Evolutionary conservation across 179 eudicot genomes (phyloP).

Genomic region (Actinidia polygama): DNA sequence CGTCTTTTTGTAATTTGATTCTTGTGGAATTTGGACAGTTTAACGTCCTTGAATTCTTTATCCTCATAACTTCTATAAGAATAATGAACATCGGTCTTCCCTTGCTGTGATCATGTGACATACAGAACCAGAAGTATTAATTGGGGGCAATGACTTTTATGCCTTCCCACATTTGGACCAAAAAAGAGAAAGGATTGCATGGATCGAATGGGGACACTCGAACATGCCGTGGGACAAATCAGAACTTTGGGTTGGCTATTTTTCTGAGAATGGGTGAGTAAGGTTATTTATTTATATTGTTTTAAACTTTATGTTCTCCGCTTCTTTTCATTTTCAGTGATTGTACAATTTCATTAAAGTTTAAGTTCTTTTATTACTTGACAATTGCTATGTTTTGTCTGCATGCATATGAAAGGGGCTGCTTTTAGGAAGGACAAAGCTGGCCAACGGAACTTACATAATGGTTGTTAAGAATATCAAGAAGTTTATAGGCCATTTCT

Average conservation of each 20-base stretch:
- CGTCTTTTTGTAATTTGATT: background rate
- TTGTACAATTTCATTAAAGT: background rate
- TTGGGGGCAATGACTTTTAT: conserved; percentile 86
- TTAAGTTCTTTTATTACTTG: background rate
- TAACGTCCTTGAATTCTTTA: conserved; percentile 8
- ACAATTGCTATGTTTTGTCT: background rate
- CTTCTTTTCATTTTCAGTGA: background rate
- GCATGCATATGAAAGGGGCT: conserved; percentile 1
- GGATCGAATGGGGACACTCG: conserved; percentile 99
- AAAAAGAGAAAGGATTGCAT: conserved; percentile 77
- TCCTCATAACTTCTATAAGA: background rate
- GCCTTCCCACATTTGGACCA: conserved; percentile 91
- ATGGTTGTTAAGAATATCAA: background rate
- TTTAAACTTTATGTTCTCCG: background rate
- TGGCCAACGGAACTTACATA: background rate
- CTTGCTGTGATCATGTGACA: conserved; percentile 14
- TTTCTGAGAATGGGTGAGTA: conserved; percentile 73
- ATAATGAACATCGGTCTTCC: background rate
- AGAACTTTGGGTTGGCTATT: conserved; percentile 97
- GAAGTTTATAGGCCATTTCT: background rate
- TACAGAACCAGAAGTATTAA: conserved; percentile 76
- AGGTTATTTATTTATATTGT: background rate
- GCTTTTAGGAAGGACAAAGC: background rate
- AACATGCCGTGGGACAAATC: conserved; percentile 99
- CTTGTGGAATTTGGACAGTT: background rate